Evolutionary conservation across 306 rosid species (phyloP).

Genomic region (Urtica urens): DNA sequence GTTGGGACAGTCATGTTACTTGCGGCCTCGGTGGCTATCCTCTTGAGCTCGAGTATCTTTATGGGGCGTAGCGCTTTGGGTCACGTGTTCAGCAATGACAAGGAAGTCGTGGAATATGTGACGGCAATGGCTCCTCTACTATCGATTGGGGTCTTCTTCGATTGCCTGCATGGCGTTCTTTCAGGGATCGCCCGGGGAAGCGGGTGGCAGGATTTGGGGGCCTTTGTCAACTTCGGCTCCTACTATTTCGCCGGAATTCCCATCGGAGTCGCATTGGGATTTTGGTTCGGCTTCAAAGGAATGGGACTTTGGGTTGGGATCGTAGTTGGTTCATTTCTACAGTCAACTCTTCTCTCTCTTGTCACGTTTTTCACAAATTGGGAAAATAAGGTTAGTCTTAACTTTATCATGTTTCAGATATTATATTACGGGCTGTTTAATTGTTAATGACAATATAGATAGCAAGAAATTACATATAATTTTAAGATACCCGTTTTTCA

Average conservation of each 20-base stretch:
- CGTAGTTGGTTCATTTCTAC: constrained; percentile 14
- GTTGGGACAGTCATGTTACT: constrained; percentile 19
- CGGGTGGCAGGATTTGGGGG: constrained; percentile 36
- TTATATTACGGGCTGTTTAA: no score
- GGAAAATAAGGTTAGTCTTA: constrained; percentile 25
- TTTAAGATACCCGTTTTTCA: no score
- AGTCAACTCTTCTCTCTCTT: constrained; percentile 11
- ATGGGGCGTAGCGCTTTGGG: constrained; percentile 26
- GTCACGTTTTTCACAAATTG: constrained; percentile 29
- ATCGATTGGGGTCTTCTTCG: constrained; percentile 24
- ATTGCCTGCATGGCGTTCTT: constrained; percentile 23
- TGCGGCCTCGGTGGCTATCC: constrained; percentile 28
- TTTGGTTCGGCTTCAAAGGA: constrained; percentile 18
- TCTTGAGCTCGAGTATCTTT: constrained; percentile 20
- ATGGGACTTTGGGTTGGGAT: constrained; percentile 44
- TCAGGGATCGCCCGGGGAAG: constrained; percentile 42
- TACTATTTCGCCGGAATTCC: constrained; percentile 39
- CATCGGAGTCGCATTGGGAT: constrained; percentile 20
- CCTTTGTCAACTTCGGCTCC: constrained; percentile 34
- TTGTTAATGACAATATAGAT: no score
- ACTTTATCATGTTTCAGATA: no score
- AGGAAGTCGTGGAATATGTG: constrained; percentile 33
- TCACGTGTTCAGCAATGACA: constrained; percentile 38
- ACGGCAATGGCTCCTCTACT: constrained; percentile 32
- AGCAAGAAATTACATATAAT: neutral